These are phyloP conservation scores for Plenodomus tracheiphilus DNA, from an alignment of 2,329 filamentous ascomycete species.

Conservation along the genomic window DNA sequence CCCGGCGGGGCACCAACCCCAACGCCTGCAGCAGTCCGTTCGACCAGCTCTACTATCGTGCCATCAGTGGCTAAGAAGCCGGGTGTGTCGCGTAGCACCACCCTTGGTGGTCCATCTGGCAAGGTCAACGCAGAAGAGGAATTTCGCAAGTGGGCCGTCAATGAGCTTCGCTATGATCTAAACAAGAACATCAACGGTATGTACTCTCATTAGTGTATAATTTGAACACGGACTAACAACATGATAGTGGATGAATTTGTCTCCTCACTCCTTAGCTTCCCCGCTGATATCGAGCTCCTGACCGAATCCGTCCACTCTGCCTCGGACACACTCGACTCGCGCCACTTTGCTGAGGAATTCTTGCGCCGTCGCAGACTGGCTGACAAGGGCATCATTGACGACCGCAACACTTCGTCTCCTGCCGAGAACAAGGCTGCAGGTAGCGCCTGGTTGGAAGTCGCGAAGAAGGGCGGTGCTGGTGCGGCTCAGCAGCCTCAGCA, in stretches of 20 bases:
- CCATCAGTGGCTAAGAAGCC: constrained; percentile 56
- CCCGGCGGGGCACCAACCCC: constrained; percentile 63
- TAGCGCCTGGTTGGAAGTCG: constrained; percentile 94
- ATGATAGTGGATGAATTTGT: constrained; percentile 76
- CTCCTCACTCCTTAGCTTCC: constrained; percentile 72
- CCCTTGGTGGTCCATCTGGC: constrained; percentile 48
- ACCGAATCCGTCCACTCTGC: constrained; percentile 86
- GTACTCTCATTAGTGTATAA: constrained; percentile 18
- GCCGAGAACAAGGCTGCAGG: constrained; percentile 49
- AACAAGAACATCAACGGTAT: constrained; percentile 69
- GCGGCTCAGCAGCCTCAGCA: constrained; percentile 42
- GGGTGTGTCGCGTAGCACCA: constrained; percentile 55
- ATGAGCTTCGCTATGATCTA: constrained; percentile 75
- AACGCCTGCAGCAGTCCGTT: constrained; percentile 52
- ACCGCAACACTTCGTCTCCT: constrained; percentile 59
- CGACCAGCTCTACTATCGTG: constrained; percentile 51
- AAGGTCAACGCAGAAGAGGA: constrained; percentile 77
- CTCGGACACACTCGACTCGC: constrained; percentile 87
- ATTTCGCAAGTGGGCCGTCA: constrained; percentile 89
- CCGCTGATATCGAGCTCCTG: constrained; percentile 77
- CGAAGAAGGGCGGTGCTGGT: constrained; percentile 83
- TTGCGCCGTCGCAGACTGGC: constrained; percentile 90
- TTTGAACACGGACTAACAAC: constrained; percentile 17
- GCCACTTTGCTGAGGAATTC: constrained; percentile 93
- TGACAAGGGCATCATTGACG: constrained; percentile 85